Evolutionary conservation across 352 stramenopile genomes (phyloP), one percentile per base, ranked within the genome.

Genomic region (Phytophthora pistaciae): DNA sequence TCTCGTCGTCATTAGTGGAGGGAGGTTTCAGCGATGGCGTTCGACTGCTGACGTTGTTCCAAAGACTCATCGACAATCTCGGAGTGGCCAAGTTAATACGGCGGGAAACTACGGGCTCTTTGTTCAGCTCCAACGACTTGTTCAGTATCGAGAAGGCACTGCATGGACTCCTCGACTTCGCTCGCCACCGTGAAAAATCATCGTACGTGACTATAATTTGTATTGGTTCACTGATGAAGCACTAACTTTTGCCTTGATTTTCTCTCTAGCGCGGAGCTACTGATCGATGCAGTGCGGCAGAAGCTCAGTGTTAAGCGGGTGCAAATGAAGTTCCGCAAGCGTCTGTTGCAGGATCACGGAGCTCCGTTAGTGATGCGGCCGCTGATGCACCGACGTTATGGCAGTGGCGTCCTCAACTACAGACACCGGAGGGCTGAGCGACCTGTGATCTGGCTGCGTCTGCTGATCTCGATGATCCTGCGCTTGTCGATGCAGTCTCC

Each of bases 251-350:
- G 33, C 21, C 9, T 21, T n/a, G 21, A 9, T 18, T 10, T 33
- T 13, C 29, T 36, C 27, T 29, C 27, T 14, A 89, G 79, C 1
- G 80, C 74, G 23, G 88, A 95, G 56, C 54, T 90, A 14, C 44
- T 94, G 8, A 88, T 96, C 23, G 85, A 94, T 16, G 77, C 85
- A 0, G 75, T 96, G 1, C 74, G 80, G 14, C 85, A 94, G 20
- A 96, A 94, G 36, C 44, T 94, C 3, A 84, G 85, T 10, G 84
- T 95, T 20, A 69, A 83, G 46, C 85, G 87, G 2, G 77, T 97
- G 5, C 91, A 97, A 56, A n/a, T 68, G 10, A 80, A 73, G 3
- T 97, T 95, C 54, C 82, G 90, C 2, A 78, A 78, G 52, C 82
- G 91, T n/a, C 46, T 96, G n/a, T 63, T 75, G 20, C 77, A 78